A percentile compares a stretch with the other conserved stretches of the same genome.
phyloP scores from a whole-genome alignment of 352 stramenopile species.

The Pythium rishiriense region DNA sequence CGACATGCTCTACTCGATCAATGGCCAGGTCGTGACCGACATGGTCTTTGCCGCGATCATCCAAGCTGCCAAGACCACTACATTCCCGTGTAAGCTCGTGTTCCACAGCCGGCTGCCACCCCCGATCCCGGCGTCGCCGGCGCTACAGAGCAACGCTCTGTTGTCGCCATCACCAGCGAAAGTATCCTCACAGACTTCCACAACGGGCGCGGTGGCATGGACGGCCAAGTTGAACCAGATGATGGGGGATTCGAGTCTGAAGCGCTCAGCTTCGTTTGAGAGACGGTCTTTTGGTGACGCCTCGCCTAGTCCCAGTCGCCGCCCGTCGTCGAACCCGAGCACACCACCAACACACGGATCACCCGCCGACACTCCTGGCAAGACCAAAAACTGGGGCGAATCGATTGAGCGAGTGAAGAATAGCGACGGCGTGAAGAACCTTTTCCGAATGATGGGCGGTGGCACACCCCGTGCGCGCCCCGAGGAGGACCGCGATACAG shows the following conservation, averaged over 20 bases:
- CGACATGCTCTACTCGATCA: conserved; percentile 75
- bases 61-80: conserved; percentile 54
- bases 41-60: conserved; percentile 70
- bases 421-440: conserved; percentile 70
- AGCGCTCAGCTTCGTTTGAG: conserved; percentile 60
- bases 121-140: not conserved
- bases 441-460: conserved; percentile 70
- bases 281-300: conserved; percentile 9
- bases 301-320: conserved; percentile 11
- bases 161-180: conserved; percentile 41
- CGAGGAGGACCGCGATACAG: conserved; percentile 61
- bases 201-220: conserved; percentile 32
- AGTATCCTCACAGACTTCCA: not conserved
- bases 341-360: conserved; percentile 22
- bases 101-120: conserved; percentile 48
- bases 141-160: conserved; percentile 20
- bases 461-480: conserved; percentile 34
- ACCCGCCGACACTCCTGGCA: conserved; percentile 26
- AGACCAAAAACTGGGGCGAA: conserved; percentile 42
- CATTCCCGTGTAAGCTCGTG: conserved; percentile 66
- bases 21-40: conserved; percentile 54
- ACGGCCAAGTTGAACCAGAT: conserved; percentile 50
- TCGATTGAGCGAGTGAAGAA: conserved; percentile 65
- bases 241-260: conserved; percentile 35
- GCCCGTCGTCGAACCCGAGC: conserved; percentile 5